Evolutionary conservation across 768 basidiomycete genomes (phyloP), one percentile per base, ranked within the genome.

Genomic region (Lepiota venenata): DNA sequence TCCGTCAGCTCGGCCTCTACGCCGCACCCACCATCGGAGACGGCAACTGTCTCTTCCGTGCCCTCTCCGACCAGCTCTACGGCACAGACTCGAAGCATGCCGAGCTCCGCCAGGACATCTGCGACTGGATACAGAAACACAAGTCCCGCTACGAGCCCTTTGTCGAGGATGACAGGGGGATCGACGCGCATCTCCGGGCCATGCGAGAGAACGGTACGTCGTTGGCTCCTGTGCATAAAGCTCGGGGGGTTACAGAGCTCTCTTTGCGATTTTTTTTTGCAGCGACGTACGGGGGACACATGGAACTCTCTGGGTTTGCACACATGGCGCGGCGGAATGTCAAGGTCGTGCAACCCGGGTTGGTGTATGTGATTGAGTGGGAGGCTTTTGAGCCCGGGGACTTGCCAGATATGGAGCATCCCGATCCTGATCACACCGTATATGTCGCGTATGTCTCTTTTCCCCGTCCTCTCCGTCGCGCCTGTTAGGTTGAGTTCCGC

Each of bases 21-120:
- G 87, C 93, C n/a, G 89, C 90, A 2, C 77, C 83, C 59, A 95
- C 90, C 15, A 69, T 91, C 40, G 93, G 91, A 47, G 90, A 96
- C 69, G 93, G 94, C 44, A 96, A 95, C 71, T 97, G 93, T 69
- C 82, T 97, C 58, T 97, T 95, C 71, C 86, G 93, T 43, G 91
- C 93, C 0, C 77, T 95, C 51, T 85, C 87, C 43, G 93, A 96
- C 71, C 93, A 96, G 67, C 75, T 93, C 15, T 83, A 87, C 60
- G 93, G 93, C 56, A 77, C 87, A 2, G 83, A 85, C 11, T 78
- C 82, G 11, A 74, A 78, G 50, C 93, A 96, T 60, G 69, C 76
- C 36, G 77, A 81, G 54, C 76, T 95, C 20, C 77, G 93, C 44
- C 69, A 77, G 59, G 83, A 89, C 36, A 84, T 95, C 39, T 94